These are phyloP conservation scores for Margaritispora aquatica DNA, from an alignment of 495 filamentous ascomycete genomes.

Conservation along the genomic window DNA sequence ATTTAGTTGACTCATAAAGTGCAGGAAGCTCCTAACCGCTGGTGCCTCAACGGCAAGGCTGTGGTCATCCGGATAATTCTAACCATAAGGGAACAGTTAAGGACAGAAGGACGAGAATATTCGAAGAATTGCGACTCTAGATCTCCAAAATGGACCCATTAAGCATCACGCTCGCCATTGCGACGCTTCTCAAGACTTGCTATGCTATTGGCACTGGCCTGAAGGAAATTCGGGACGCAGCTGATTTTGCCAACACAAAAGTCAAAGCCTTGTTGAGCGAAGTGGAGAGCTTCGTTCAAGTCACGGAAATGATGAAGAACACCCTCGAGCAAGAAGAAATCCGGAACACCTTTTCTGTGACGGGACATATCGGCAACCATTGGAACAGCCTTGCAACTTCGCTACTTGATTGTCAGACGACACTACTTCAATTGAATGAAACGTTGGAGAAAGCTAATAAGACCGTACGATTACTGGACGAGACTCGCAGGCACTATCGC, in stretches of 20 bases:
- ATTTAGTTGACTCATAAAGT: no score
- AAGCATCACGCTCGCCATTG: conserved; percentile 10
- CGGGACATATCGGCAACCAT: conserved; percentile 17
- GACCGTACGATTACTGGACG: conserved; percentile 10
- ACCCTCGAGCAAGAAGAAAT: conserved; percentile 12
- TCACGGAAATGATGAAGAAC: conserved; percentile 13
- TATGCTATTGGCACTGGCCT: conserved; percentile 1
- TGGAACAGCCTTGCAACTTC: conserved; percentile 11
- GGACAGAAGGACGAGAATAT: no score
- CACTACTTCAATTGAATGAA: conserved; percentile 1
- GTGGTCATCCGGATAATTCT: no score
- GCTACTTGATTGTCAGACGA: conserved; percentile 11
- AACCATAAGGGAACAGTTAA: no score
- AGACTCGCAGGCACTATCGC: conserved; percentile 6
- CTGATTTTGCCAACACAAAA: conserved; percentile 5
- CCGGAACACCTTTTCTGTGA: neutral
- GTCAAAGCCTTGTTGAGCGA: conserved; percentile 10
- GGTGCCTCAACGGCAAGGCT: no score
- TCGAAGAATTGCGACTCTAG: no score
- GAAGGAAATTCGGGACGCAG: conserved; percentile 11
- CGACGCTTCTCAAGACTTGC: conserved; percentile 7
- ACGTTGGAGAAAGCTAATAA: conserved; percentile 13
- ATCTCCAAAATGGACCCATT: conserved; percentile 11
- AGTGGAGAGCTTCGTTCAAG: conserved; percentile 14
- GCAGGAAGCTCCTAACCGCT: no score